Conservation (phyloP, 345 rosid genomes). For the Salix udensis region DNA sequence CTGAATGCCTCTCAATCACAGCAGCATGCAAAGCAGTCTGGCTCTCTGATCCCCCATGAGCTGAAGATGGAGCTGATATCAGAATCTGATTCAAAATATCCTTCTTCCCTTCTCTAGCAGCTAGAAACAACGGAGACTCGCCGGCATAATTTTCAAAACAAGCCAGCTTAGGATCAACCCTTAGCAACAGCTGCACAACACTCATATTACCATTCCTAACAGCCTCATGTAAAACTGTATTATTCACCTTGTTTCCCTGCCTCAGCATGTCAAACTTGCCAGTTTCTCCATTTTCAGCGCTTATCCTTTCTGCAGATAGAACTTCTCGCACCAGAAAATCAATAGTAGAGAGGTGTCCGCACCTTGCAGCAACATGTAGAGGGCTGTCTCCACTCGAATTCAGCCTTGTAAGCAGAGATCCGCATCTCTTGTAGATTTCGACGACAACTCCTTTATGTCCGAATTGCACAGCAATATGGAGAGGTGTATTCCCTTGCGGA, state of each 20-base stretch:
- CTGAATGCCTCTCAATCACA: not conserved
- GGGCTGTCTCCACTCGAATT: slow-evolving; percentile 26
- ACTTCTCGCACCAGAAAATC: slow-evolving; percentile 7
- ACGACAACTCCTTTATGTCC: slow-evolving; percentile 2
- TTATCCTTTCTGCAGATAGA: not conserved
- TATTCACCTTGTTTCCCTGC: not conserved
- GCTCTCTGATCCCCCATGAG: not conserved
- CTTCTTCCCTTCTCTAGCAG: not conserved
- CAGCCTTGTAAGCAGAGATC: slow-evolving; percentile 7
- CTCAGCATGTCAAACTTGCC: not conserved
- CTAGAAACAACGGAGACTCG: not conserved
- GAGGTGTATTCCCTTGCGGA: slow-evolving; percentile 22
- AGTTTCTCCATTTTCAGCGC: not conserved
- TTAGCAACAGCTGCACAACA: not conserved
- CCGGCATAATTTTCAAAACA: not conserved
- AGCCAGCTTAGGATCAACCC: not conserved
- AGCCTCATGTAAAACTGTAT: not conserved
- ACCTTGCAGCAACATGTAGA: slow-evolving; percentile 22
- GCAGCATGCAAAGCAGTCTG: not conserved
- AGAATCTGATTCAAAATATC: not conserved
- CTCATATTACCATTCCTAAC: not conserved
- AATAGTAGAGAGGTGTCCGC: slow-evolving; percentile 15
- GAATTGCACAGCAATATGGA: slow-evolving; percentile 25
- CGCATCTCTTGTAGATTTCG: slow-evolving; percentile 9
- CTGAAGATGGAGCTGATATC: not conserved